Evolutionary conservation across 2,329 filamentous ascomycete genomes (phyloP).

Genomic region (Pochonia chlamydosporia): DNA sequence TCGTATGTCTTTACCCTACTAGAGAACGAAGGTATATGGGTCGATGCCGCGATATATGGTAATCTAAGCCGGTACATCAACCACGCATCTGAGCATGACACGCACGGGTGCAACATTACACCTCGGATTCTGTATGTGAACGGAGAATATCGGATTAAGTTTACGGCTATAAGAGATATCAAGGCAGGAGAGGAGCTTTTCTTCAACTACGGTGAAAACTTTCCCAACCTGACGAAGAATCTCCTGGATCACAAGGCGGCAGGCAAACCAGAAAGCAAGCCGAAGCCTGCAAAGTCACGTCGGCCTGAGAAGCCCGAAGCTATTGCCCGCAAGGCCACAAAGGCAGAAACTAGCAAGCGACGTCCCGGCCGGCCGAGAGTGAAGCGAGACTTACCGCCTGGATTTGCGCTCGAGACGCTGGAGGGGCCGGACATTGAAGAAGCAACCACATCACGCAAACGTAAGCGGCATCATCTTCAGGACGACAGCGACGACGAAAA

Average conservation of each 20-base stretch:
- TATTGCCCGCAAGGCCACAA: constrained; percentile 18
- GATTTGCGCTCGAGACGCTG: constrained; percentile 11
- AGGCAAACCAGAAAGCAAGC: constrained; percentile 20
- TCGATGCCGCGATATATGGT: constrained; percentile 71
- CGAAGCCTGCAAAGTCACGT: constrained; percentile 14
- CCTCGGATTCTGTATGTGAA: constrained; percentile 68
- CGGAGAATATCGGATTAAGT: constrained; percentile 69
- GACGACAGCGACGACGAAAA: constrained; percentile 25
- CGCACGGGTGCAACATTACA: constrained; percentile 53
- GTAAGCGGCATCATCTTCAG: constrained; percentile 20
- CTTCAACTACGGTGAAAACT: constrained; percentile 73
- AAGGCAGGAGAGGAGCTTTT: constrained; percentile 69
- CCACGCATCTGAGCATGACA: constrained; percentile 53
- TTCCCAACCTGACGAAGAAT: constrained; percentile 51
- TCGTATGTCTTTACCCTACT: constrained; percentile 60
- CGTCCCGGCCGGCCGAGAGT: constrained; percentile 11
- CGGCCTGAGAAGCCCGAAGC: constrained; percentile 11
- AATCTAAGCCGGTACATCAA: constrained; percentile 84
- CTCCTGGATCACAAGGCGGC: constrained; percentile 32
- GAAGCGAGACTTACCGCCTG: constrained; percentile 12
- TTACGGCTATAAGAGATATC: constrained; percentile 63
- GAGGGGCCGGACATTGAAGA: constrained; percentile 10
- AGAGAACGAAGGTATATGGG: constrained; percentile 56
- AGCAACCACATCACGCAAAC: constrained; percentile 16
- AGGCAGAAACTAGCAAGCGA: constrained; percentile 18